These are phyloP conservation scores for Centella asiatica DNA, from an alignment of 129 eudicot species.

Conservation along the genomic window DNA sequence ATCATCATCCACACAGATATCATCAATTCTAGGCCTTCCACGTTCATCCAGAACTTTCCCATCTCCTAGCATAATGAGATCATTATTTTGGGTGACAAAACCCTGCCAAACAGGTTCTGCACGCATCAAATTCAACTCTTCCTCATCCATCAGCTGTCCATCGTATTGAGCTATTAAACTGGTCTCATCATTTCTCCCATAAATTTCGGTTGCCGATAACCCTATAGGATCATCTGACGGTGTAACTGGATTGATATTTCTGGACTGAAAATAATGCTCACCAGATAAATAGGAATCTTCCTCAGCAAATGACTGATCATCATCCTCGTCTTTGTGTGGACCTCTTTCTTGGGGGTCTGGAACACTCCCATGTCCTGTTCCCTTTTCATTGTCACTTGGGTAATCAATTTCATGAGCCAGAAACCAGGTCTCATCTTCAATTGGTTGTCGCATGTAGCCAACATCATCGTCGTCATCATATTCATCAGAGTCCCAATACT, in stretches of 20 bases:
- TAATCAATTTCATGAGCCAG: slow-evolving; percentile 96
- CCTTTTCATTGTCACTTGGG: slow-evolving; percentile 93
- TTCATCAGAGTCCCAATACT: slow-evolving; percentile 97
- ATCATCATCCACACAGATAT: slow-evolving; percentile 69
- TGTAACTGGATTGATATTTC: slow-evolving; percentile 35
- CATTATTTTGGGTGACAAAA: slow-evolving; percentile 57
- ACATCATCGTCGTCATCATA: slow-evolving; percentile 93
- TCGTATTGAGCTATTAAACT: slow-evolving; percentile 51
- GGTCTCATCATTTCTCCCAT: slow-evolving; percentile 32
- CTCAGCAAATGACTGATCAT: slow-evolving; percentile 81
- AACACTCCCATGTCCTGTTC: slow-evolving; percentile 54
- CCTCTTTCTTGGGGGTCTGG: slow-evolving; percentile 66
- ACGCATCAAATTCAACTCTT: slow-evolving; percentile 70
- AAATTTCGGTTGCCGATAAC: slow-evolving; percentile 38
- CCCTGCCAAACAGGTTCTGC: slow-evolving; percentile 93
- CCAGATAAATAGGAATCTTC: slow-evolving; percentile 91
- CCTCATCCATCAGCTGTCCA: slow-evolving; percentile 84
- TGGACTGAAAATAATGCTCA: slow-evolving; percentile 54
- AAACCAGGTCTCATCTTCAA: slow-evolving; percentile 97
- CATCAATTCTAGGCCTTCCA: slow-evolving; percentile 53
- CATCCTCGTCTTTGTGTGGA: slow-evolving; percentile 67
- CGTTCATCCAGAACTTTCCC: slow-evolving; percentile 48
- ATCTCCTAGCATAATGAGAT: slow-evolving; percentile 70
- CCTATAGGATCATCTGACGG: slow-evolving; percentile 54
- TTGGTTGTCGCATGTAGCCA: slow-evolving; percentile 95